phyloP scores from a whole-genome alignment of 1,284 basidiomycete genomes.

The Boletus semigastroideus region DNA sequence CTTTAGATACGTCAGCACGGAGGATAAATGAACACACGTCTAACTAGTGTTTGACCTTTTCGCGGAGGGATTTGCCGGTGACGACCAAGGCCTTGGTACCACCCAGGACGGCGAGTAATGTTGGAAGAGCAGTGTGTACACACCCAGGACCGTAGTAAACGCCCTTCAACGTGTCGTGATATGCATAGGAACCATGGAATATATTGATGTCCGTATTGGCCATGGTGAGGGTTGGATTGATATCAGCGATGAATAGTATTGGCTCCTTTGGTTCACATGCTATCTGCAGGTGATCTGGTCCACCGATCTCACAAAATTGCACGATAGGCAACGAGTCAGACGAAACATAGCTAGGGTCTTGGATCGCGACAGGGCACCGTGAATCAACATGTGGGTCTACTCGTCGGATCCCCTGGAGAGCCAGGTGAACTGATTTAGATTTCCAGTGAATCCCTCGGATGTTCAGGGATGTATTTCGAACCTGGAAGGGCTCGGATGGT shows the following conservation, averaged over 20 bases:
- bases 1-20: slow-evolving; percentile 35
- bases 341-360: background rate
- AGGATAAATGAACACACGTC: background rate
- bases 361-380: background rate
- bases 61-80: slow-evolving; percentile 66
- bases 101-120: slow-evolving; percentile 52
- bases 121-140: slow-evolving; percentile 58
- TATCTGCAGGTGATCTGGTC: slow-evolving; percentile 12
- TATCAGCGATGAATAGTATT: background rate
- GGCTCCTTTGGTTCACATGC: background rate
- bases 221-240: slow-evolving; percentile 10
- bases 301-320: slow-evolving; percentile 4
- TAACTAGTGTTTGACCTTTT: slow-evolving; percentile 47
- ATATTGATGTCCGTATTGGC: slow-evolving; percentile 2
- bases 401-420: slow-evolving; percentile 19
- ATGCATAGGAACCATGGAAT: slow-evolving; percentile 56
- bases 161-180: slow-evolving; percentile 61
- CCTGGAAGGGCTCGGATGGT: background rate
- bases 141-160: slow-evolving; percentile 71
- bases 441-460: slow-evolving; percentile 20
- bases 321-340: slow-evolving; percentile 14
- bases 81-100: slow-evolving; percentile 66
- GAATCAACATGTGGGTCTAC: slow-evolving; percentile 14
- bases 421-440: background rate
- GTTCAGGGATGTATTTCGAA: slow-evolving; percentile 3